A percentile compares a stretch with the other conserved stretches of the same genome.
Evolutionary conservation across 768 basidiomycete genomes (phyloP).

Genomic region (Trametes punicea): DNA sequence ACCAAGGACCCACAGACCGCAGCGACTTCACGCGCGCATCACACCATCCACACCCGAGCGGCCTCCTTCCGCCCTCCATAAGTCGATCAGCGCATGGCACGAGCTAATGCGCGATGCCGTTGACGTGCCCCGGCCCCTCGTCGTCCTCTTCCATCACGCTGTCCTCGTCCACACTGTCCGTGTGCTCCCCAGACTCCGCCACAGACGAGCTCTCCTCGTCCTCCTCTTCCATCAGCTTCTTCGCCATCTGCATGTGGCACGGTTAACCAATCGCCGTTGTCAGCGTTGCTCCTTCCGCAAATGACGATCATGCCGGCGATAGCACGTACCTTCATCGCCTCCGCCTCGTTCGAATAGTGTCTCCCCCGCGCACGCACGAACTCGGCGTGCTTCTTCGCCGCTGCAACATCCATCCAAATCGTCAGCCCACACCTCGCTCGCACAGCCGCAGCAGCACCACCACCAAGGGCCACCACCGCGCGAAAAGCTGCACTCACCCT

Average conservation of each 20-base stretch:
- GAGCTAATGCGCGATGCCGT: slow-evolving; percentile 16
- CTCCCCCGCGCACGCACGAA: slow-evolving; percentile 78
- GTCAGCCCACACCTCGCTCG: not conserved
- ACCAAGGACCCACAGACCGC: not conserved
- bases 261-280: slow-evolving; percentile 6
- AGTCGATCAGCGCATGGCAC: not conserved
- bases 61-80: not conserved
- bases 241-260: slow-evolving; percentile 50
- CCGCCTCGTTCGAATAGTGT: slow-evolving; percentile 89
- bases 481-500: slow-evolving; percentile 49
- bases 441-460: not conserved
- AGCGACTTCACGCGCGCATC: not conserved
- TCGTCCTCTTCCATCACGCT: slow-evolving; percentile 28
- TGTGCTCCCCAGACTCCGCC: slow-evolving; percentile 21
- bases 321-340: slow-evolving; percentile 79
- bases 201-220: slow-evolving; percentile 26
- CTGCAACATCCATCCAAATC: slow-evolving; percentile 35
- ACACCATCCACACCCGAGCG: too few species aligned
- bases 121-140: slow-evolving; percentile 17
- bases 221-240: slow-evolving; percentile 54
- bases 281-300: too few species aligned
- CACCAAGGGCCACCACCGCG: not conserved
- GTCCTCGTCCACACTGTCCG: slow-evolving; percentile 19
- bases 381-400: slow-evolving; percentile 76
- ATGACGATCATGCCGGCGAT: not conserved